Percentiles rank a stretch among this genome's conserved stretches.
phyloP scores from a whole-genome alignment of 768 basidiomycete species.

The Tricholoma hemisulphureum region DNA sequence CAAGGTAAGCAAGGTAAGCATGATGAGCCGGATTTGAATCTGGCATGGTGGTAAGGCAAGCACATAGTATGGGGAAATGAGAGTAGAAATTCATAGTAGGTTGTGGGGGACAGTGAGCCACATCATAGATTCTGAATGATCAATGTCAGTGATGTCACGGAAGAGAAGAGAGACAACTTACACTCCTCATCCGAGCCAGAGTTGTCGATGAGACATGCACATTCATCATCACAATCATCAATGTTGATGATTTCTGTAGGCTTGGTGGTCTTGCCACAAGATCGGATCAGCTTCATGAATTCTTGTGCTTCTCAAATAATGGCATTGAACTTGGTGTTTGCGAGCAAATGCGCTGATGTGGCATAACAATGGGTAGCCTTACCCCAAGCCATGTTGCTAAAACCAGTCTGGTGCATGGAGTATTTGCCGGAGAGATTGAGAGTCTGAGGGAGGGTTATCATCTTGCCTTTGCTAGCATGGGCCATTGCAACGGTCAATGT shows the following conservation, averaged over 20 bases:
- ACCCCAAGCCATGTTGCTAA: neutral
- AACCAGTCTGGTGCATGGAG: neutral
- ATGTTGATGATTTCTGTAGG: neutral
- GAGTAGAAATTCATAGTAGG: neutral
- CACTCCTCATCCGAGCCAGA: neutral
- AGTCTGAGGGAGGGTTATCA: neutral
- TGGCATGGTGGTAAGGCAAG: neutral
- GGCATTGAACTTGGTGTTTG: neutral
- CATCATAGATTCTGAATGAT: neutral
- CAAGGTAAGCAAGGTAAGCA: neutral
- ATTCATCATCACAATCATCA: neutral
- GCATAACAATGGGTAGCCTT: neutral
- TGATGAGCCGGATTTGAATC: neutral
- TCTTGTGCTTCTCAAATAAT: neutral
- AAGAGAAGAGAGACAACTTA: neutral
- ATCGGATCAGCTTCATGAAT: neutral
- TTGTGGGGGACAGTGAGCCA: neutral
- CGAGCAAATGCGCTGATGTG: neutral
- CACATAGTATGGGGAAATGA: neutral
- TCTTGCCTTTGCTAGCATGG: neutral
- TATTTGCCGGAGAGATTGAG: neutral
- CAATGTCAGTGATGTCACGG: neutral
- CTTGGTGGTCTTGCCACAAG: neutral
- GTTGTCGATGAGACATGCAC: neutral
- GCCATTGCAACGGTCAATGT: neutral